phyloP scores from a whole-genome alignment of 768 basidiomycete genomes.

The Suillus variegatus region DNA sequence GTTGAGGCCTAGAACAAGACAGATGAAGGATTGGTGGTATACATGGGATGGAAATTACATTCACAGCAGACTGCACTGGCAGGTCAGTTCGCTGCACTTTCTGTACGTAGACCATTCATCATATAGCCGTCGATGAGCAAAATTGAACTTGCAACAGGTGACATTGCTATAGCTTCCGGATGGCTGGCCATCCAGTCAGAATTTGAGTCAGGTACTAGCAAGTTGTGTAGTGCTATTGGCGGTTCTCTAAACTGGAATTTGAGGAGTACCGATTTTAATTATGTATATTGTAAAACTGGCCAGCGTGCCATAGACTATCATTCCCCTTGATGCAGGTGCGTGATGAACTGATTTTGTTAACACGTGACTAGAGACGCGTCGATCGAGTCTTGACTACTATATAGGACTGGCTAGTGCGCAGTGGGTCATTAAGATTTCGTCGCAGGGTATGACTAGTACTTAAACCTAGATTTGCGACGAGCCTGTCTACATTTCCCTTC shows the following conservation, averaged over 20 bases:
- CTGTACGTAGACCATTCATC: not conserved
- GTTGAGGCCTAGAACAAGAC: not conserved
- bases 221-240: not conserved
- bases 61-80: not conserved
- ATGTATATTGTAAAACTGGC: not conserved
- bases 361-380: too few species aligned
- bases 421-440: too few species aligned
- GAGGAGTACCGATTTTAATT: not conserved
- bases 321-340: too few species aligned
- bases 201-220: not conserved
- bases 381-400: too few species aligned
- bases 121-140: not conserved
- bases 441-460: too few species aligned
- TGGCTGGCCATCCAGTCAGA: not conserved
- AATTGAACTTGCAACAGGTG: not conserved
- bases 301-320: too few species aligned
- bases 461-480: too few species aligned
- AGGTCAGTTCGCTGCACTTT: not conserved
- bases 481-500: too few species aligned
- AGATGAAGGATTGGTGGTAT: not conserved
- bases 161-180: not conserved
- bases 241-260: not conserved
- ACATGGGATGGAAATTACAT: not conserved
- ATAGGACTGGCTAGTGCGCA: too few species aligned
- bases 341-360: too few species aligned